A percentile compares a stretch with the other conserved stretches of the same genome.
Conservation (phyloP, 371 early-diverging fungal genomes). For the Gilbertella persicaria region DNA sequence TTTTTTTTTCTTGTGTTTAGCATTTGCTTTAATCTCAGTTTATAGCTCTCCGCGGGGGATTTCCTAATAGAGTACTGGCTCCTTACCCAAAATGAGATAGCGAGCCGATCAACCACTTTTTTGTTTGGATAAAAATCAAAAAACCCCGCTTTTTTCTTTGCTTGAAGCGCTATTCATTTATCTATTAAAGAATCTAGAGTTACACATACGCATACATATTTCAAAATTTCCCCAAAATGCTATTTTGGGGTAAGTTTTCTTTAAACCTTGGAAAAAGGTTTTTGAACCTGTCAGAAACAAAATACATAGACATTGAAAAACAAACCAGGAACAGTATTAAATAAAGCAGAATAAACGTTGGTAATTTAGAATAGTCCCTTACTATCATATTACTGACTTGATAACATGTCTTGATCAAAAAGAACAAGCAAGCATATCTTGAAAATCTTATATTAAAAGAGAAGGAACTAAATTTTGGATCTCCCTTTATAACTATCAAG, state of each 20-base stretch:
- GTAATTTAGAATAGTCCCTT: too few relatives aligned
- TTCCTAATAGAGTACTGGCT: too few relatives aligned
- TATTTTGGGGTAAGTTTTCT: slow-evolving; percentile 14
- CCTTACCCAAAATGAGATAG: too few relatives aligned
- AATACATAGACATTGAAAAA: background rate
- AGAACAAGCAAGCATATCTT: background rate
- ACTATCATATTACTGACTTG: too few relatives aligned
- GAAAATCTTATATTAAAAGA: background rate
- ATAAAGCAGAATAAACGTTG: too few relatives aligned
- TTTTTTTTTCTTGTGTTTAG: too few relatives aligned
- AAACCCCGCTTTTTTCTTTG: too few relatives aligned
- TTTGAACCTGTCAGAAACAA: slow-evolving; percentile 2
- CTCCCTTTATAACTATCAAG: background rate
- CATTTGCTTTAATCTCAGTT: too few relatives aligned
- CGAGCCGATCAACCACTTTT: too few relatives aligned
- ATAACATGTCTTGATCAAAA: too few relatives aligned
- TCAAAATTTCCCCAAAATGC: slow-evolving; percentile 16
- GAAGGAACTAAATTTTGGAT: slow-evolving; percentile 8
- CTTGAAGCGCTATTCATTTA: background rate
- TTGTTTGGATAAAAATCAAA: too few relatives aligned
- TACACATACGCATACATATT: background rate
- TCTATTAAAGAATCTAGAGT: background rate
- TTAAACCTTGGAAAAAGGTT: slow-evolving; percentile 10
- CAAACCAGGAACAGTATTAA: background rate
- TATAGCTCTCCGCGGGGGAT: too few relatives aligned